Evolutionary conservation across 306 rosid genomes (phyloP).

Genomic region (Prunus salicina): DNA sequence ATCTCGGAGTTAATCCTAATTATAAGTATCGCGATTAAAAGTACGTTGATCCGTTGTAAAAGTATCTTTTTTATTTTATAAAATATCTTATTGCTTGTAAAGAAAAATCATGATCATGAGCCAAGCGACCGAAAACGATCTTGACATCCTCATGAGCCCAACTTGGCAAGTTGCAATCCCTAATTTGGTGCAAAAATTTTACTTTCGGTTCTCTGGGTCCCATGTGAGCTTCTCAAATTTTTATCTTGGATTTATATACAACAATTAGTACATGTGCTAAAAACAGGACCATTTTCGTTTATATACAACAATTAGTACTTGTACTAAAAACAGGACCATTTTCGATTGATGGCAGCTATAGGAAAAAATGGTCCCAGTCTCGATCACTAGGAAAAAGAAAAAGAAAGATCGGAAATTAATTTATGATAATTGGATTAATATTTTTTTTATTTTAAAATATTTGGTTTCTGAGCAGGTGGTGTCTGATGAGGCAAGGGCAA

Average conservation of each 20-base stretch:
- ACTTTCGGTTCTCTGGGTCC: background rate
- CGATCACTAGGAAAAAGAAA: background rate
- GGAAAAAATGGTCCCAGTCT: background rate
- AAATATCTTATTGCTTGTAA: background rate
- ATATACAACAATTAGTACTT: background rate
- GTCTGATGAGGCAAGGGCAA: conserved; percentile 94
- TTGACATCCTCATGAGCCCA: background rate
- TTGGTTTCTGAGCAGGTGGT: conserved; percentile 48
- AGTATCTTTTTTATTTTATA: background rate
- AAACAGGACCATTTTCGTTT: background rate
- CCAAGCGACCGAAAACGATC: background rate
- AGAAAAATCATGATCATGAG: background rate
- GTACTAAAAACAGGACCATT: background rate
- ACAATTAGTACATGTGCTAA: background rate
- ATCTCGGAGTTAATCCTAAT: background rate
- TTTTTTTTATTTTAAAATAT: background rate
- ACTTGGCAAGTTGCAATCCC: background rate
- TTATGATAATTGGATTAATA: background rate
- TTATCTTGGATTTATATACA: background rate
- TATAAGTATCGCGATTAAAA: no score
- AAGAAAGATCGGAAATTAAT: background rate
- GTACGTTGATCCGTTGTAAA: no score
- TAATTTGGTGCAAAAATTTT: background rate
- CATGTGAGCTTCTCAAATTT: background rate
- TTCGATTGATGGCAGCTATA: background rate